These are phyloP conservation scores for Coniochaeta pulveracea DNA, from an alignment of 2,329 filamentous ascomycete species.

Conservation along the genomic window DNA sequence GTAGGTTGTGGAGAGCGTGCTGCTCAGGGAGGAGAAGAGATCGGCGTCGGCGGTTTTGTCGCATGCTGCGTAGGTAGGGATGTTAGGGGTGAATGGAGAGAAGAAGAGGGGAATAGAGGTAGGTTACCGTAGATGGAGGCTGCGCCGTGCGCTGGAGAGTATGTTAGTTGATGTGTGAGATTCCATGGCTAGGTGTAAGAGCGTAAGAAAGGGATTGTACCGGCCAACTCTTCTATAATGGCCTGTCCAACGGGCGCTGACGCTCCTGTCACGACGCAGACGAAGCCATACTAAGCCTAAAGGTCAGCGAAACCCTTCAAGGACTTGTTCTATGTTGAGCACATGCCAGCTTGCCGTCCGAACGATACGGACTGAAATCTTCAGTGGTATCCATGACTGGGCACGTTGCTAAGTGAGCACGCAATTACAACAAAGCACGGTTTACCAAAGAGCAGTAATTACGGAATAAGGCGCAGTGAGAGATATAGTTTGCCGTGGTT, in stretches of 20 bases:
- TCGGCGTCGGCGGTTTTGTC: constrained; percentile 28
- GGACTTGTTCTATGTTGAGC: neutral
- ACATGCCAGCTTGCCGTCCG: constrained; percentile 44
- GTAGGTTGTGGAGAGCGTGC: constrained; percentile 26
- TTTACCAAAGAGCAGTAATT: too few relatives aligned
- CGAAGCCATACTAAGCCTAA: constrained; percentile 44
- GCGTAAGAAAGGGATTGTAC: constrained; percentile 16
- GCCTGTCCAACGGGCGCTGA: constrained; percentile 48
- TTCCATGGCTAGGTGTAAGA: neutral
- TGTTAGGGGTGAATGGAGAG: constrained; percentile 3
- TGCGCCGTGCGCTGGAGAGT: constrained; percentile 43
- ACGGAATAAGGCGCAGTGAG: too few relatives aligned
- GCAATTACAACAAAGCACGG: too few relatives aligned
- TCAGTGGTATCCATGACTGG: constrained; percentile 21
- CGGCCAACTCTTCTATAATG: constrained; percentile 47
- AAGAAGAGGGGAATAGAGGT: constrained; percentile 5
- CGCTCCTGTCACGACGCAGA: constrained; percentile 53
- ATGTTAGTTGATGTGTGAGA: constrained; percentile 8
- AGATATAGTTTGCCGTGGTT: too few relatives aligned
- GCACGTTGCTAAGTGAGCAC: too few relatives aligned
- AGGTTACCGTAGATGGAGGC: constrained; percentile 46
- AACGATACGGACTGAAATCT: constrained; percentile 44
- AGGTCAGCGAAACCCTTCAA: constrained; percentile 2
- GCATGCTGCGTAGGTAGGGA: constrained; percentile 27
- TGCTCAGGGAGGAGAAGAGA: constrained; percentile 25